Evolutionary conservation across 768 basidiomycete genomes (phyloP).

Genomic region (Kockovaella imperatae): DNA sequence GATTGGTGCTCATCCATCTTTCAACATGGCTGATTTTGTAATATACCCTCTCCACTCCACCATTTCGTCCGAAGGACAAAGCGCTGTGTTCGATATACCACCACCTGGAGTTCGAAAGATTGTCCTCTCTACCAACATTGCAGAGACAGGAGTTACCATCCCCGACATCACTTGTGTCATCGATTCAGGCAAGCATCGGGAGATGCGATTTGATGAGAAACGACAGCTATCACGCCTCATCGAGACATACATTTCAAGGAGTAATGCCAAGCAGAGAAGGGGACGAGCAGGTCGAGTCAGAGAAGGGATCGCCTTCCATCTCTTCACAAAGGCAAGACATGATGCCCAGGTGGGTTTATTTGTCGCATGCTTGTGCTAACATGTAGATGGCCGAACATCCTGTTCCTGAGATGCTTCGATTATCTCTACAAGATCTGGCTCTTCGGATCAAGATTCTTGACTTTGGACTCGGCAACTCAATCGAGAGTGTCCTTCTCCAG

Average conservation of each 20-base stretch:
- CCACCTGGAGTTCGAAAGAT: constrained; percentile 77
- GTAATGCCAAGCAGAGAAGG: constrained; percentile 73
- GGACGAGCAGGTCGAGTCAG: constrained; percentile 89
- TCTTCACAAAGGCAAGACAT: constrained; percentile 81
- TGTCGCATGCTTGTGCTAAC: neutral
- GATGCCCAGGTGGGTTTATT: constrained; percentile 60
- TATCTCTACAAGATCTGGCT: constrained; percentile 78
- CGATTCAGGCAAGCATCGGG: constrained; percentile 84
- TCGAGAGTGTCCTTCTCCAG: constrained; percentile 78
- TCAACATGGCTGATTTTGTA: constrained; percentile 62
- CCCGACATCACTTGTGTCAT: constrained; percentile 96
- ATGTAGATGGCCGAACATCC: constrained; percentile 76
- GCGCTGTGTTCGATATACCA: constrained; percentile 81
- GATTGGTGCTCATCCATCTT: constrained; percentile 63
- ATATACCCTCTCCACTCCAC: constrained; percentile 86
- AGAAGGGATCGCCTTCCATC: constrained; percentile 82
- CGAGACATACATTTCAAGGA: constrained; percentile 83
- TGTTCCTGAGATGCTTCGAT: constrained; percentile 87
- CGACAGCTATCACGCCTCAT: constrained; percentile 85
- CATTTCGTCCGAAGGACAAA: constrained; percentile 82
- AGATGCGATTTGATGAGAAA: constrained; percentile 97
- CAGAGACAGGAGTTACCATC: constrained; percentile 94
- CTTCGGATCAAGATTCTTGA: constrained; percentile 63
- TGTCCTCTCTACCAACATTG: constrained; percentile 56
- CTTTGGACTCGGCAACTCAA: constrained; percentile 69